These are phyloP conservation scores for Aspergillus ibericus DNA, from an alignment of 2,329 filamentous ascomycete species.

Conservation along the genomic window DNA sequence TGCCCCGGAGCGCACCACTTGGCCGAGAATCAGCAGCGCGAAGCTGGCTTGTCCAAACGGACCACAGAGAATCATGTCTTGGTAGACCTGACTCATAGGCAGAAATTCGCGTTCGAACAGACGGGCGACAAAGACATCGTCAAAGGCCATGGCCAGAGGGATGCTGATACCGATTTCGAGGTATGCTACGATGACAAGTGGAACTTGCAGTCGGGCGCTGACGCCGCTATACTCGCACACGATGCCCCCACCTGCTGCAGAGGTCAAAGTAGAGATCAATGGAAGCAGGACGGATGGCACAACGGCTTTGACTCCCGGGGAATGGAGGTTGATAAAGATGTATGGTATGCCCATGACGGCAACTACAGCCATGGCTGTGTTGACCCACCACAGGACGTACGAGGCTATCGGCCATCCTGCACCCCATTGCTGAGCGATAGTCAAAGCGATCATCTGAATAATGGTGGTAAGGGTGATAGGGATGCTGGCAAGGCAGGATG, in stretches of 20 bases:
- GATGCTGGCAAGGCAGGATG: constrained; percentile 41
- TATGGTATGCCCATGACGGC: constrained; percentile 37
- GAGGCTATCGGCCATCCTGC: constrained; percentile 25
- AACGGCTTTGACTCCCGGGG: constrained; percentile 35
- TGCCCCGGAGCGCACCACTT: constrained; percentile 27
- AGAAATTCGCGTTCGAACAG: constrained; percentile 30
- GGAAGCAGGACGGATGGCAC: constrained; percentile 41
- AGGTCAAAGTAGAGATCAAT: constrained; percentile 41
- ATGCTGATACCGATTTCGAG: constrained; percentile 40
- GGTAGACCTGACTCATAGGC: constrained; percentile 27
- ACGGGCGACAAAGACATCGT: constrained; percentile 36
- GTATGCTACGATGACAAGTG: constrained; percentile 44
- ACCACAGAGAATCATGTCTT: constrained; percentile 45
- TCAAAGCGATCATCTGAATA: constrained; percentile 52
- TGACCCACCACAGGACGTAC: constrained; percentile 46
- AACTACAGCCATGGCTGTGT: constrained; percentile 33
- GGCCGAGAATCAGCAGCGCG: constrained; percentile 41
- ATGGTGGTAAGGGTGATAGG: constrained; percentile 39
- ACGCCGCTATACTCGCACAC: constrained; percentile 34
- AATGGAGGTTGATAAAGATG: constrained; percentile 38
- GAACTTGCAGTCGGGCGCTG: constrained; percentile 33
- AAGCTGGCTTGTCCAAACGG: constrained; percentile 44
- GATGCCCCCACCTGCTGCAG: constrained; percentile 40
- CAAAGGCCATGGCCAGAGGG: constrained; percentile 32
- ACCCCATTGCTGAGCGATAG: constrained; percentile 24